A percentile compares a stretch with the other conserved stretches of the same genome.
Evolutionary conservation across 2,329 filamentous ascomycete genomes (phyloP).

Genomic region (Aspergillus puulaauensis): DNA sequence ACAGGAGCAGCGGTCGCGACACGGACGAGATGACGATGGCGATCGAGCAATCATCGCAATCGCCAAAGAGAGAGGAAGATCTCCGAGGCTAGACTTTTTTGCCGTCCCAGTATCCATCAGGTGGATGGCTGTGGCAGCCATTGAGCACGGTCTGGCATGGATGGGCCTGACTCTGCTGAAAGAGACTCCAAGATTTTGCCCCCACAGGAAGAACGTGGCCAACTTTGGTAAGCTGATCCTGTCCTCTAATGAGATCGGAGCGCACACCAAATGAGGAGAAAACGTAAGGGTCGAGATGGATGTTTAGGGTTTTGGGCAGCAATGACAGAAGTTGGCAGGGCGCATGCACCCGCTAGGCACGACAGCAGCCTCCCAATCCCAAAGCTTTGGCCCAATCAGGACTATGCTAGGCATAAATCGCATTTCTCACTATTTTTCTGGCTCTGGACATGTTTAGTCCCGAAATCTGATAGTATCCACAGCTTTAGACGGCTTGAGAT

Average conservation of each 20-base stretch:
- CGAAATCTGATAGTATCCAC: constrained; percentile 1
- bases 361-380: constrained; percentile 8
- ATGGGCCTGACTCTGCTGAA: constrained; percentile 12
- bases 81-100: constrained; percentile 14
- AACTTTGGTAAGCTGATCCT: constrained; percentile 19
- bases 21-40: constrained; percentile 14
- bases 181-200: constrained; percentile 10
- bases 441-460: constrained; percentile 1
- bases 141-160: constrained; percentile 14
- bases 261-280: constrained; percentile 14
- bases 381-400: constrained; percentile 15
- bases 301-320: constrained; percentile 25
- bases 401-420: constrained; percentile 7
- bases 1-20: constrained; percentile 11
- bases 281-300: constrained; percentile 13
- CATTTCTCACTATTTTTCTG: constrained; percentile 1
- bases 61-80: constrained; percentile 14
- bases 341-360: constrained; percentile 19
- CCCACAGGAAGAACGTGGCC: constrained; percentile 15
- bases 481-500: constrained; percentile 2
- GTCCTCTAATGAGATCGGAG: constrained; percentile 17
- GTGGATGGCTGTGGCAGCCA: constrained; percentile 14
- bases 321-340: constrained; percentile 21
- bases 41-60: constrained; percentile 12
- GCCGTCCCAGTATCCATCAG: constrained; percentile 11